A percentile compares a stretch with the other conserved stretches of the same genome.
These are phyloP conservation scores for Pinus tabuliformis DNA, from an alignment of 75 land plant species.

Conservation along the genomic window DNA sequence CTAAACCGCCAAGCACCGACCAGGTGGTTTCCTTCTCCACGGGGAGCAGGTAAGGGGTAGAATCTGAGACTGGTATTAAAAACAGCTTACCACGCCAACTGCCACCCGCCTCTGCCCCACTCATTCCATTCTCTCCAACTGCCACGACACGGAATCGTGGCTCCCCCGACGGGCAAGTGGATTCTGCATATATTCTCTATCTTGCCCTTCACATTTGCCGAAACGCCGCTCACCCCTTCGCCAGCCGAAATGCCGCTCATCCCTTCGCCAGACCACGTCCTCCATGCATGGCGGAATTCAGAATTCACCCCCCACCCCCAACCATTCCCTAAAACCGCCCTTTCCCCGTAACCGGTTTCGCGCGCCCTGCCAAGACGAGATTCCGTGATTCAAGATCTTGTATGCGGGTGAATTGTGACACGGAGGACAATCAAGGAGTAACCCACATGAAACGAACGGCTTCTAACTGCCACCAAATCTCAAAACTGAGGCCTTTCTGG, in stretches of 20 bases:
- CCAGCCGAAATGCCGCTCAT: neutral
- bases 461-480: too few relatives aligned
- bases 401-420: too few relatives aligned
- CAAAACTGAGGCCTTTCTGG: too few relatives aligned
- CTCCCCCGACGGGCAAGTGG: neutral
- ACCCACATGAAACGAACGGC: too few relatives aligned
- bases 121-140: neutral
- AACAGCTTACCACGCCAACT: neutral
- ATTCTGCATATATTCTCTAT: neutral
- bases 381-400: too few relatives aligned
- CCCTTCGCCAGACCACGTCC: neutral
- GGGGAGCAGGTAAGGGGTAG: neutral
- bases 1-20: neutral
- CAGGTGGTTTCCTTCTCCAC: neutral
- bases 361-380: too few relatives aligned
- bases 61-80: neutral
- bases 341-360: too few relatives aligned
- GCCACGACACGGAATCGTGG: neutral
- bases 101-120: neutral
- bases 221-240: neutral
- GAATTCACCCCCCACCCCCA: neutral
- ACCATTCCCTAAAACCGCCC: too few relatives aligned
- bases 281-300: neutral
- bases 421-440: too few relatives aligned
- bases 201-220: neutral